Evolutionary conservation across 2,329 filamentous ascomycete genomes (phyloP), one percentile per base, ranked within the genome.

Genomic region (Phoma sp.): DNA sequence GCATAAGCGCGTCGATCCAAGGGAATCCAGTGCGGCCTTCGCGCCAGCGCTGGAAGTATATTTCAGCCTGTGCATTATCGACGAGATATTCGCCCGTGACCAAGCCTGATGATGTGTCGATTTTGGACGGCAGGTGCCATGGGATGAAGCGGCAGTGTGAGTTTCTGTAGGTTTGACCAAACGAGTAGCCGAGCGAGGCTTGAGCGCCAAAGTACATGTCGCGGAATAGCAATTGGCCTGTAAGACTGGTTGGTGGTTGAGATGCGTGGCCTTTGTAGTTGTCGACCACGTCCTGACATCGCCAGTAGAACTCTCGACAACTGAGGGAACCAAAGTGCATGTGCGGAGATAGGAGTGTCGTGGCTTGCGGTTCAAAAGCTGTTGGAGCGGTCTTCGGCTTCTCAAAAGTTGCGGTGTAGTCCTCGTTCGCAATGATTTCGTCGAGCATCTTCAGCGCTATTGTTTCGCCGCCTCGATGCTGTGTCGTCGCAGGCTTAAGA

Each of bases 121-220:
- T 69, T 56, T 84, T 85, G 2, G 85, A 87, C 0, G 87, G 89
- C 1, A 93, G 76, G 66, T 92, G 88, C 90, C 90, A 93, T 4
- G 89, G 89, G 12, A 93, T 84, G 72, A 92, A 92, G n/a, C 89
- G 82, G 32, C 84, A 88, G 59, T 87, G 76, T 0, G 81, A 72
- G 64, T 93, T 93, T 29, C 83, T 83, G 42, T 83, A 77, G 1
- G 87, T 87, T 64, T 90, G 88, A 1, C 76, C 79, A 62, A 91
- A 92, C 0, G 77, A 65, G 26, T 82, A 78, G 0, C 89, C 89
- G 1, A 92, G 76, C 0, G 84, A 81, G 1, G 89, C 88, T 68
- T 93, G 89, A 0, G 89, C 89, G 12, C 84, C 89, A 63, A 93
- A 92, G 73, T 92, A 93, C 90, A 93, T 93, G 68, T 93, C 90